These are phyloP conservation scores for Ceratobasidium sp. DNA, from an alignment of 1,284 basidiomycete species.

Conservation along the genomic window DNA sequence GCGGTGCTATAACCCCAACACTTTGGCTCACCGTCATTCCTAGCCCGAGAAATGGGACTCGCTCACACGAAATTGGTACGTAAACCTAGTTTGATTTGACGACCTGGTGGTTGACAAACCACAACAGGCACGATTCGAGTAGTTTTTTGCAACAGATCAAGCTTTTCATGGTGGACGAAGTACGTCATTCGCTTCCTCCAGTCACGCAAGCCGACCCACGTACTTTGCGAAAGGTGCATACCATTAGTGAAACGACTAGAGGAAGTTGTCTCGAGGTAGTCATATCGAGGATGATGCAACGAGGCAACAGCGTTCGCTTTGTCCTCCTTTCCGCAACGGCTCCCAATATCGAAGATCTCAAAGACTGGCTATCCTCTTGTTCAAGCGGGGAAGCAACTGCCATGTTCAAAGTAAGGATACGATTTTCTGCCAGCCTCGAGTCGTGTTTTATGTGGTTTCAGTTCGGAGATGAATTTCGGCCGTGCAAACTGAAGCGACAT, in stretches of 20 bases:
- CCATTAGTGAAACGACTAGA: slow-evolving; percentile 79
- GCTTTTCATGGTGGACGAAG: slow-evolving; percentile 91
- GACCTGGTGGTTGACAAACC: background rate
- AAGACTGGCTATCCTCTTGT: slow-evolving; percentile 73
- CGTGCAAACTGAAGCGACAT: slow-evolving; percentile 77
- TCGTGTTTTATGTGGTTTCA: slow-evolving; percentile 50
- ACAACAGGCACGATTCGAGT: slow-evolving; percentile 66
- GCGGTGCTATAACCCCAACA: background rate
- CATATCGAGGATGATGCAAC: slow-evolving; percentile 87
- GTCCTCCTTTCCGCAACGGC: slow-evolving; percentile 92
- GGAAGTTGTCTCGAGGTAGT: slow-evolving; percentile 94
- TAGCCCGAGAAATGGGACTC: slow-evolving; percentile 96
- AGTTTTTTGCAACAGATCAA: slow-evolving; percentile 71
- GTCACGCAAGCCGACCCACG: slow-evolving; percentile 3
- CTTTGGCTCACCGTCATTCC: background rate
- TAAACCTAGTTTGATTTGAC: background rate
- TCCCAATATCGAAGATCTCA: slow-evolving; percentile 89
- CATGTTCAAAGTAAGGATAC: slow-evolving; percentile 69
- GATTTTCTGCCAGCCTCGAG: slow-evolving; percentile 13
- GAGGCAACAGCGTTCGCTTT: slow-evolving; percentile 75
- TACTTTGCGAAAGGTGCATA: slow-evolving; percentile 72
- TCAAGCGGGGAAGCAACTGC: slow-evolving; percentile 52
- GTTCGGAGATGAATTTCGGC: slow-evolving; percentile 92
- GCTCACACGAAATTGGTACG: slow-evolving; percentile 79
- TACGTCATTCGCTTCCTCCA: slow-evolving; percentile 49